Percentiles rank a stretch among this genome's conserved stretches.
Conservation (phyloP, 108 stramenopile species). For the Bacterosira constricta region DNA sequence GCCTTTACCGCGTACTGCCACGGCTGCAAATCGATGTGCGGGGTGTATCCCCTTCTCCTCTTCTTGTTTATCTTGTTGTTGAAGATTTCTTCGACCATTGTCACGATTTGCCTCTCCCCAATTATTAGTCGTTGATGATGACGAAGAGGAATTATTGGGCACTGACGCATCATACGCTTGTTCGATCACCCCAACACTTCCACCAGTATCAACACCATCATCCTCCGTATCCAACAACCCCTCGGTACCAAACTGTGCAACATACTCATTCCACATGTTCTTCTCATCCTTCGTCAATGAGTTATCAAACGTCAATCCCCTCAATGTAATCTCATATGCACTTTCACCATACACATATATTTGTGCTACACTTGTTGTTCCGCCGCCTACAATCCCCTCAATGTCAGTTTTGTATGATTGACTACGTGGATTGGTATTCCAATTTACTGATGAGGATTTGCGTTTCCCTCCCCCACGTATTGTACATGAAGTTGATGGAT, state of each 20-base stretch:
- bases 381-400: constrained; percentile 31
- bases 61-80: no score
- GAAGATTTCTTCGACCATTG: background rate
- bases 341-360: constrained; percentile 33
- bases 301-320: constrained; percentile 38
- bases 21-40: constrained; percentile 29
- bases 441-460: background rate
- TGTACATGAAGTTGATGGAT: background rate
- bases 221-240: background rate
- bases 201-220: background rate
- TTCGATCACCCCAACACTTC: background rate
- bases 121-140: background rate
- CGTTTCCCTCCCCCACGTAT: constrained; percentile 33
- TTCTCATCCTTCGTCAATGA: constrained; percentile 8
- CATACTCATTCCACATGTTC: constrained; percentile 15
- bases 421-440: constrained; percentile 9
- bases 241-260: constrained; percentile 13
- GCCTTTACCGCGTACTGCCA: constrained; percentile 32
- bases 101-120: no score
- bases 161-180: background rate
- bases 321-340: constrained; percentile 32
- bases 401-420: constrained; percentile 3
- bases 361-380: constrained; percentile 21
- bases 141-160: background rate
- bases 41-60: background rate